Percentiles rank a stretch among this genome's conserved stretches.
phyloP scores from a whole-genome alignment of 805 yeast species.

The Myxozyma lipomycoides region DNA sequence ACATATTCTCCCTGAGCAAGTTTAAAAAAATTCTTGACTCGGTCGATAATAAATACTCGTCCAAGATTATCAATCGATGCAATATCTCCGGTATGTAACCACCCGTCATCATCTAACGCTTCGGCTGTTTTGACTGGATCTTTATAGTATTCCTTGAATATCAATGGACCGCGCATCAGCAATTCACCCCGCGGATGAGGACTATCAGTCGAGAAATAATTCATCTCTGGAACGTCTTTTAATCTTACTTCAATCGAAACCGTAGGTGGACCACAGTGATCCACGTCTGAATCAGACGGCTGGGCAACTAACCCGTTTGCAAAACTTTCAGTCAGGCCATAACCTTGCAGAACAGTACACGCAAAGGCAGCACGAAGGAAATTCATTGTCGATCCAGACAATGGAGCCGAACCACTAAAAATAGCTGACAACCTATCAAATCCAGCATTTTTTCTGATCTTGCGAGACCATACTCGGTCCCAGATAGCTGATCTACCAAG shows the following conservation, averaged over 20 bases:
- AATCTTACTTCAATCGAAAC: conserved; percentile 55
- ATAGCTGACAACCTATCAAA: conserved; percentile 43
- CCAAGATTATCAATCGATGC: conserved; percentile 52
- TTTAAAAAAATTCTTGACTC: conserved; percentile 77
- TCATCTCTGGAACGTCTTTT: conserved; percentile 62
- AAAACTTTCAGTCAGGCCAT: conserved; percentile 36
- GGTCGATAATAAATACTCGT: conserved; percentile 58
- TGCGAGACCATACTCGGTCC: conserved; percentile 43
- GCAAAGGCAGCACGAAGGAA: conserved; percentile 62
- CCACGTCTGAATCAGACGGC: conserved; percentile 46
- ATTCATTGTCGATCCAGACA: conserved; percentile 54
- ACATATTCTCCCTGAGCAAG: conserved; percentile 63
- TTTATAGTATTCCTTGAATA: conserved; percentile 55
- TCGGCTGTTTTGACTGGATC: conserved; percentile 52
- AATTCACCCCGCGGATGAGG: conserved; percentile 57
- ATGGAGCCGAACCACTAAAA: conserved; percentile 66
- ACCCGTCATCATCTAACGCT: conserved; percentile 46
- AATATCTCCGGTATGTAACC: conserved; percentile 48
- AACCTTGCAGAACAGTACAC: conserved; percentile 57
- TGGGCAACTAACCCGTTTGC: conserved; percentile 33
- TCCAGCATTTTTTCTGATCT: conserved; percentile 48
- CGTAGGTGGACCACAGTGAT: conserved; percentile 61
- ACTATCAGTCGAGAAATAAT: conserved; percentile 44
- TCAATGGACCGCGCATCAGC: conserved; percentile 60
- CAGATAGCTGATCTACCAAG: conserved; percentile 40